These are phyloP conservation scores for Apophysomyces trapeziformis DNA, from an alignment of 371 early-diverging fungal genomes.

Conservation along the genomic window DNA sequence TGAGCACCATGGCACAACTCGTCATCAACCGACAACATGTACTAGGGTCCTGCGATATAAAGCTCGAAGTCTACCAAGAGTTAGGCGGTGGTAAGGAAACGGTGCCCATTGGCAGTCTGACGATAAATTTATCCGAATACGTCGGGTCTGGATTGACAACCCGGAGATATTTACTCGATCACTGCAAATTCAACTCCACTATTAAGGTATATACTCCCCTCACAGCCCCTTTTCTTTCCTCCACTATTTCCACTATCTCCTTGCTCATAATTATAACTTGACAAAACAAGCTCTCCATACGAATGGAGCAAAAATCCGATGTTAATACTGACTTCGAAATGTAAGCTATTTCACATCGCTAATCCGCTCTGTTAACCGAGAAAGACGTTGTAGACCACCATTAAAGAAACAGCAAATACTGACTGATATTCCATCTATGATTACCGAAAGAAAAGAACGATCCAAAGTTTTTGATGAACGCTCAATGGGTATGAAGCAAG, in stretches of 20 bases:
- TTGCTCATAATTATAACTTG: constrained; percentile 3
- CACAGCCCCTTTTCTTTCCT: background rate
- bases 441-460: constrained; percentile 44
- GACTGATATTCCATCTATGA: constrained; percentile 45
- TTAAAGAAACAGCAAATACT: constrained; percentile 45
- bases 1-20: constrained; percentile 43
- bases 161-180: constrained; percentile 46
- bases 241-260: background rate
- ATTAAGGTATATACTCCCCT: constrained; percentile 33
- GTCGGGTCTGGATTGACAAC: constrained; percentile 36
- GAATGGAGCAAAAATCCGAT: constrained; percentile 36
- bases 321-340: constrained; percentile 25
- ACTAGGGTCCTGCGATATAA: constrained; percentile 62
- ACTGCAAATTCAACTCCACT: constrained; percentile 56
- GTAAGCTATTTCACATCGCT: constrained; percentile 23
- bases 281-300: constrained; percentile 36
- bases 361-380: no score
- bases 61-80: constrained; percentile 62
- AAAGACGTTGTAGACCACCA: constrained; percentile 30
- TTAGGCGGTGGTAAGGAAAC: constrained; percentile 58
- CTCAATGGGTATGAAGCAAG: constrained; percentile 22
- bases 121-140: constrained; percentile 53
- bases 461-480: constrained; percentile 50
- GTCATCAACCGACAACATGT: constrained; percentile 60
- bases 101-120: constrained; percentile 53